Conservation (phyloP, 2,329 filamentous ascomycete genomes). For the Delphinella strobiligena region DNA sequence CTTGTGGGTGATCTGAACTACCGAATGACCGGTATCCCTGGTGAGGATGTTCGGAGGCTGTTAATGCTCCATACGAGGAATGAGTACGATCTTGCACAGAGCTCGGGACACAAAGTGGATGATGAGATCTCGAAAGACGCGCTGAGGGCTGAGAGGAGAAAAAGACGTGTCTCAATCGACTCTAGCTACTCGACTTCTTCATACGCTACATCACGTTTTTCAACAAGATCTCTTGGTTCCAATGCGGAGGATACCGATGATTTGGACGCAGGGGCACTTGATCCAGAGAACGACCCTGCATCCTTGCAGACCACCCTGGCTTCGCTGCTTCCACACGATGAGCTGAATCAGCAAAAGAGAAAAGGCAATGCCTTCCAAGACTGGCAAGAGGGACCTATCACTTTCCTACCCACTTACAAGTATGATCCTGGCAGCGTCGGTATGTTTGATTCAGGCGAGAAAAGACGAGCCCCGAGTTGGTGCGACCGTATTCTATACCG, state of each 20-base stretch:
- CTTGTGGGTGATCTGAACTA: constrained; percentile 98
- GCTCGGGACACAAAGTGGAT: constrained; percentile 22
- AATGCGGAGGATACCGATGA: not conserved
- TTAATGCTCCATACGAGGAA: constrained; percentile 72
- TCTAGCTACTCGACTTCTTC: constrained; percentile 5
- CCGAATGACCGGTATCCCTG: constrained; percentile 73
- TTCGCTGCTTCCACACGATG: constrained; percentile 81
- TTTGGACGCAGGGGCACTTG: constrained; percentile 4
- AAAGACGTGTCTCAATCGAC: constrained; percentile 4
- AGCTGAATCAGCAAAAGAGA: constrained; percentile 63
- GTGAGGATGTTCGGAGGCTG: constrained; percentile 76
- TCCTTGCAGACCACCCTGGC: constrained; percentile 81
- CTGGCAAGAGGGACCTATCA: constrained; percentile 80
- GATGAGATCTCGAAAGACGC: constrained; percentile 15
- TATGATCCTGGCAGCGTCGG: constrained; percentile 92
- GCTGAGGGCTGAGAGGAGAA: not conserved
- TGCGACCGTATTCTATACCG: constrained; percentile 88
- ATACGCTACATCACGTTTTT: constrained; percentile 1
- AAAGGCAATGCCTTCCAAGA: constrained; percentile 74
- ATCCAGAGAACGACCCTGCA: constrained; percentile 48
- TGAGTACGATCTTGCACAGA: constrained; percentile 51
- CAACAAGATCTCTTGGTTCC: not conserved
- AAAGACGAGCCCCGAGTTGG: constrained; percentile 86
- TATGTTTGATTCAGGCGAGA: constrained; percentile 90
- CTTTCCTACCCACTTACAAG: constrained; percentile 91